A percentile compares a stretch with the other conserved stretches of the same genome.
Conservation (phyloP, 306 rosid genomes). For the Cicer pinnatifidum region DNA sequence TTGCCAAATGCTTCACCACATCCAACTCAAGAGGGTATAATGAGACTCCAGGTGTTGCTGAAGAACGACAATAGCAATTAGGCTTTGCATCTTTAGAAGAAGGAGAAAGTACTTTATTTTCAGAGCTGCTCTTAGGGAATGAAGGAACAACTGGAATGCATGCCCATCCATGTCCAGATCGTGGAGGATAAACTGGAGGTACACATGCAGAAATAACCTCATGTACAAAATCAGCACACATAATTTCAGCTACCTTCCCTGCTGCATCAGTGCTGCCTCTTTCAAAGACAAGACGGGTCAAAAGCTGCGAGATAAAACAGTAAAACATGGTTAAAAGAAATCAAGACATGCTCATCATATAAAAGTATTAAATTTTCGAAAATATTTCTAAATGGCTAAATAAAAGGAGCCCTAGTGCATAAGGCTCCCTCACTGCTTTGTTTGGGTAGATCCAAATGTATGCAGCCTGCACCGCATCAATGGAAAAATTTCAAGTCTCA, state of each 20-base stretch:
- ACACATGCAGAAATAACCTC: slow-evolving; percentile 98
- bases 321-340: slow-evolving; percentile 34
- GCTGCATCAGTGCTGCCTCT: slow-evolving; percentile 99
- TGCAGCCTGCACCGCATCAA: background rate
- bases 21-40: slow-evolving; percentile 92
- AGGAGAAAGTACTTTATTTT: slow-evolving; percentile 78
- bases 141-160: slow-evolving; percentile 89
- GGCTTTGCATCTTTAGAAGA: slow-evolving; percentile 83
- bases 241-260: slow-evolving; percentile 88
- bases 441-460: slow-evolving; percentile 27
- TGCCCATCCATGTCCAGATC: slow-evolving; percentile 97
- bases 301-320: slow-evolving; percentile 67
- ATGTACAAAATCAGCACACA: slow-evolving; percentile 95
- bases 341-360: slow-evolving; percentile 33
- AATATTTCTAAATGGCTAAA: slow-evolving; percentile 7
- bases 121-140: slow-evolving; percentile 73
- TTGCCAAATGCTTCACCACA: slow-evolving; percentile 90
- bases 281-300: slow-evolving; percentile 94
- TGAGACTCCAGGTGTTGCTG: slow-evolving; percentile 79
- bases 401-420: slow-evolving; percentile 31
- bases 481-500: slow-evolving; percentile 1
- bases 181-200: slow-evolving; percentile 94
- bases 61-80: slow-evolving; percentile 69
- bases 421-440: slow-evolving; percentile 3
- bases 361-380: slow-evolving; percentile 27